Evolutionary conservation across 257 asterid genomes (phyloP), one percentile per base, ranked within the genome.

Genomic region (Penstemon davidsonii): DNA sequence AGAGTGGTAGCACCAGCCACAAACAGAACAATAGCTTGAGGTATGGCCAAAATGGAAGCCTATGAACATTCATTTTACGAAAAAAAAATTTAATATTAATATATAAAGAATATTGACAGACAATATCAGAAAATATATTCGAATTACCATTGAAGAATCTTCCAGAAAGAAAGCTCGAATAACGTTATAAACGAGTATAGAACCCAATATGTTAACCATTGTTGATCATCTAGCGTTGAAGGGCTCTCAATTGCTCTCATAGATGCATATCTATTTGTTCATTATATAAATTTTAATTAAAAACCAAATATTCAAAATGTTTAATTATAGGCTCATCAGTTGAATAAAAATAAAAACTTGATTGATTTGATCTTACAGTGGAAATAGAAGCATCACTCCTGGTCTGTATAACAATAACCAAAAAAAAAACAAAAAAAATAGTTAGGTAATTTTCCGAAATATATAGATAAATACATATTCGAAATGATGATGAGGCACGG

Each of bases 171-270:
- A 18, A 88, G 90, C 86, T 92, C 97, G 72, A 92, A 88, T 10
- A 90, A 76, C 19, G 96, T 75, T 25, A 84, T 75, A 5, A 90
- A 86, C 3, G 97, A 90, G 81, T 90, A 90, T 4, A 90, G 84
- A 81, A 92, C 74, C 98, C 98, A 90, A 69, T 90, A 92, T 2
- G 97, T 92, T 0, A 90, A 85, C 97, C 97, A 92, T 55, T 92
- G 96, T 43, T 86, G 98, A 81, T 92, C 96, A 64, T 92, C 96
- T 10, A 88, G 78, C 1, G 96, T 79, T 73, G 98, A 87, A 66
- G 96, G 96, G 79, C 92, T 92, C 82, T 90, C 98, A 18, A 92
- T 92, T 62, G 96, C 96, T 73, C 88, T 70, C 85, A 85, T 72
- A 2, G 98, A 88, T 59, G 93, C 91, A 69, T 88, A 90, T 75